A percentile compares a stretch with the other conserved stretches of the same genome.
These are phyloP conservation scores for Termitomyces sp. DNA, from an alignment of 768 basidiomycete species.

Conservation along the genomic window DNA sequence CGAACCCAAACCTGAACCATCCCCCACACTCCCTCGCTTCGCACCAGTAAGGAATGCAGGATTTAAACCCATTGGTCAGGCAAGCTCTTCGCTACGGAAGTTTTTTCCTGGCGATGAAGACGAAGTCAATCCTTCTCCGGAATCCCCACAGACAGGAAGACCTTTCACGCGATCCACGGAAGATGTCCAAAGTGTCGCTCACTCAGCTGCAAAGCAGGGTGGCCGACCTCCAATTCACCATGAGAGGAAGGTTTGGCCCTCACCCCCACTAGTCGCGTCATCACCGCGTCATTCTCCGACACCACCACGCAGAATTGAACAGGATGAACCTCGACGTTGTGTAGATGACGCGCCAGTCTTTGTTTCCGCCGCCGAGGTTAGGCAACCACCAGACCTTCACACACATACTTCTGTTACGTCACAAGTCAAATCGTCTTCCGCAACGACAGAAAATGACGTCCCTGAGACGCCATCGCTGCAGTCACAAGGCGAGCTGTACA, in stretches of 20 bases:
- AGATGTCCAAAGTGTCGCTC: not conserved
- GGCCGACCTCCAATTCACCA: slow-evolving; percentile 2
- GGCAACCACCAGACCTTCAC: not conserved
- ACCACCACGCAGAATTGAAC: not conserved
- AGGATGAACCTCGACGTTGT: not conserved
- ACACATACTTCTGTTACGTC: not conserved
- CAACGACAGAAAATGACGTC: slow-evolving; percentile 8
- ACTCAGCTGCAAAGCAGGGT: not conserved
- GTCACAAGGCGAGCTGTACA: slow-evolving; percentile 61
- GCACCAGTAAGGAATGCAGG: slow-evolving; percentile 39
- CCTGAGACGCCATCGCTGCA: slow-evolving; percentile 14
- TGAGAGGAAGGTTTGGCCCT: slow-evolving; percentile 14
- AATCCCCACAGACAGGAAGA: slow-evolving; percentile 5
- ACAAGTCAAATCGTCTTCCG: slow-evolving; percentile 1
- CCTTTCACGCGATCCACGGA: slow-evolving; percentile 1
- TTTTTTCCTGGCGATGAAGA: slow-evolving; percentile 87
- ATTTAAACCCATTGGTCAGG: slow-evolving; percentile 65
- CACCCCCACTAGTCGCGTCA: slow-evolving; percentile 4
- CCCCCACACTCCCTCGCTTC: slow-evolving; percentile 16
- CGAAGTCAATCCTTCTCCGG: slow-evolving; percentile 43
- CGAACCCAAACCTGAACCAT: slow-evolving; percentile 10
- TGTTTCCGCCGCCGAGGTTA: not conserved
- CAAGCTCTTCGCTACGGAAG: slow-evolving; percentile 57
- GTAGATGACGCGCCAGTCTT: not conserved
- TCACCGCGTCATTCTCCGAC: not conserved